Evolutionary conservation across 2,329 filamentous ascomycete species (phyloP).

Genomic region (Aphanocladium album): DNA sequence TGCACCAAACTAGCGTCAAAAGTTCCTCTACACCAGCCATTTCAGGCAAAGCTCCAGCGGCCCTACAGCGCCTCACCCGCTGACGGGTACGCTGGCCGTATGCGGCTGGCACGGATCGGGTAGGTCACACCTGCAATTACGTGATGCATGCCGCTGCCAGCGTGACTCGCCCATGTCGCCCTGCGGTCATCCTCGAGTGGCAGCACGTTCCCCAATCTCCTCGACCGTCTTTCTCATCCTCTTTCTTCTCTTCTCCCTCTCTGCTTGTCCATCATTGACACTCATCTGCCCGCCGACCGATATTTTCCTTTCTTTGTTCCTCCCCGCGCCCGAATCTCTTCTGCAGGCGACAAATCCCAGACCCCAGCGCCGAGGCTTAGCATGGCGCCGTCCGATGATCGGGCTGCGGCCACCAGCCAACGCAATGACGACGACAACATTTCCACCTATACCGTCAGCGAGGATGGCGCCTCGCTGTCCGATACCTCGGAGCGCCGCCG

Average conservation of each 20-base stretch:
- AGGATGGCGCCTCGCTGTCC: neutral
- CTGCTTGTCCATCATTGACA: too few species aligned
- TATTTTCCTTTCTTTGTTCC: neutral
- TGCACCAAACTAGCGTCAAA: neutral
- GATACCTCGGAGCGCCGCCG: slow-evolving; percentile 18
- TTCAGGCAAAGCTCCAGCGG: neutral
- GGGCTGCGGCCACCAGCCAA: neutral
- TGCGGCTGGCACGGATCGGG: neutral
- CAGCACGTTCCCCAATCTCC: neutral
- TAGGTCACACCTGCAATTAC: slow-evolving; percentile 5
- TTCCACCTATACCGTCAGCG: slow-evolving; percentile 13
- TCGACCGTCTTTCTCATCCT: neutral
- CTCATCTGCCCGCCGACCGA: too few species aligned
- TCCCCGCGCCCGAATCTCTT: neutral
- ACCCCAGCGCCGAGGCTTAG: slow-evolving; percentile 1
- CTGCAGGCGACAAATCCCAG: neutral
- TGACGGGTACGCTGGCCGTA: slow-evolving; percentile 5
- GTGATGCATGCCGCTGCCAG: neutral
- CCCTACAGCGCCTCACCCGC: slow-evolving; percentile 1
- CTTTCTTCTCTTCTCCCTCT: neutral
- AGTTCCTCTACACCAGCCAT: neutral
- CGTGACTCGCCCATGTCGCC: neutral
- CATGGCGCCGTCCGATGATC: slow-evolving; percentile 6
- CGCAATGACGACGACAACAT: slow-evolving; percentile 6
- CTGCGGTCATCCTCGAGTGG: neutral